Conservation (phyloP, 1,284 basidiomycete species). For the Moesziomyces sp. region DNA sequence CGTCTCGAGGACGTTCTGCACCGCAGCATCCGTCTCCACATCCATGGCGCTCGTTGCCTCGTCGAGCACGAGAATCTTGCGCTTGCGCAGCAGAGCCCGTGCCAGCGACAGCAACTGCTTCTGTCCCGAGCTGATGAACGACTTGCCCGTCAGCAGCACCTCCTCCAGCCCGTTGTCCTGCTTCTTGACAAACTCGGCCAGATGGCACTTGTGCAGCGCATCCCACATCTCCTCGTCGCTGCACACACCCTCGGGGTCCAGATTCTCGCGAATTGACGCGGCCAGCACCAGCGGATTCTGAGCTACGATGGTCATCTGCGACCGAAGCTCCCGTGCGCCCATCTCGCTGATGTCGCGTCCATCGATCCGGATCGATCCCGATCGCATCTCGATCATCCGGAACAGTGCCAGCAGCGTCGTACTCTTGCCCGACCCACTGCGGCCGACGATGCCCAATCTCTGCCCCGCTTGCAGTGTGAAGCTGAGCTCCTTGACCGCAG, state of each 20-base stretch:
- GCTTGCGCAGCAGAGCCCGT: slow-evolving; percentile 71
- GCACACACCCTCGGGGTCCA: slow-evolving; percentile 51
- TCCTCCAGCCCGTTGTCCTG: slow-evolving; percentile 52
- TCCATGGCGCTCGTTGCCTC: slow-evolving; percentile 67
- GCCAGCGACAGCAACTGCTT: slow-evolving; percentile 69
- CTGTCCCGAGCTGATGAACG: slow-evolving; percentile 53
- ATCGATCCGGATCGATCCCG: slow-evolving; percentile 51
- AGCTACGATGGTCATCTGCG: slow-evolving; percentile 53
- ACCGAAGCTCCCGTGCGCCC: slow-evolving; percentile 29
- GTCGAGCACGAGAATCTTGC: slow-evolving; percentile 72
- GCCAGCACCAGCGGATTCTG: slow-evolving; percentile 63
- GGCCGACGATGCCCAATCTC: slow-evolving; percentile 49
- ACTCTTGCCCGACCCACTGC: slow-evolving; percentile 55
- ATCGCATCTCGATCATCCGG: slow-evolving; percentile 50
- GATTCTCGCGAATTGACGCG: slow-evolving; percentile 60
- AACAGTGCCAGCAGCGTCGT: slow-evolving; percentile 55
- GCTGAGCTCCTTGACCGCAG: slow-evolving; percentile 49
- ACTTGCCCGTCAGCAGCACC: slow-evolving; percentile 23
- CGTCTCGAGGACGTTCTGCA: slow-evolving; percentile 74
- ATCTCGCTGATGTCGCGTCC: slow-evolving; percentile 28
- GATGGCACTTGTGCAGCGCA: slow-evolving; percentile 54
- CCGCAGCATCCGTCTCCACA: slow-evolving; percentile 66
- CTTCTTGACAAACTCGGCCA: slow-evolving; percentile 53
- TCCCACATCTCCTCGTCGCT: slow-evolving; percentile 61
- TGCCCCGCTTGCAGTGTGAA: slow-evolving; percentile 39